These are phyloP conservation scores for Phytophthora fragariae DNA, from an alignment of 352 stramenopile species.

Conservation along the genomic window DNA sequence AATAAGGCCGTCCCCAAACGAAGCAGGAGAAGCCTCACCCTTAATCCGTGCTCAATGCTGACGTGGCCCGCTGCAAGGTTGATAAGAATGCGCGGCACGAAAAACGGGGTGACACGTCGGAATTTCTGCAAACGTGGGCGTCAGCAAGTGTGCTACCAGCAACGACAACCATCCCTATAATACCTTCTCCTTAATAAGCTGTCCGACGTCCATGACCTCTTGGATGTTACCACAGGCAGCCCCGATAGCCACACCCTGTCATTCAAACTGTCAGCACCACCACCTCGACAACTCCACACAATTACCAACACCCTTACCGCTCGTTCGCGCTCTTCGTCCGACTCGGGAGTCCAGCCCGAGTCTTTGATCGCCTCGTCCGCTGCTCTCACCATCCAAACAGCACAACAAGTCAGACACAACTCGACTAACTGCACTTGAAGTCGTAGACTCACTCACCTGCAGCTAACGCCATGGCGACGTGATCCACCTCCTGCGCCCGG, in stretches of 20 bases:
- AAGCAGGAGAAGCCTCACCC: slow-evolving; percentile 43
- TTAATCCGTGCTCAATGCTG: slow-evolving; percentile 87
- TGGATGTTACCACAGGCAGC: slow-evolving; percentile 84
- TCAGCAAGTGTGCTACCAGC: not conserved
- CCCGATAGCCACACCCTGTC: slow-evolving; percentile 82
- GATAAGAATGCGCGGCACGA: slow-evolving; percentile 93
- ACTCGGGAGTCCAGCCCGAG: slow-evolving; percentile 54
- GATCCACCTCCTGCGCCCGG: slow-evolving; percentile 75
- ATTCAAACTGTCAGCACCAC: not conserved
- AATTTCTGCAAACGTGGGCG: slow-evolving; percentile 54
- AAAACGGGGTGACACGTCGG: slow-evolving; percentile 90
- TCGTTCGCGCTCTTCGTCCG: slow-evolving; percentile 63
- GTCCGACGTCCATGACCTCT: slow-evolving; percentile 74
- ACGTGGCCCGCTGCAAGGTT: slow-evolving; percentile 93
- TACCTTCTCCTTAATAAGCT: slow-evolving; percentile 66
- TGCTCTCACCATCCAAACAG: slow-evolving; percentile 22
- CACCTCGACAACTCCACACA: not conserved
- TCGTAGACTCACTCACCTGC: slow-evolving; percentile 43
- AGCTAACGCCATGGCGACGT: slow-evolving; percentile 81
- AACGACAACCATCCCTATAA: too few species aligned
- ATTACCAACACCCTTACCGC: slow-evolving; percentile 38
- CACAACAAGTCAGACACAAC: slow-evolving; percentile 1
- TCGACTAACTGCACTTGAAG: too few species aligned
- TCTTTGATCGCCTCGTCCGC: slow-evolving; percentile 78
- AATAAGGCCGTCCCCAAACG: too few species aligned